phyloP scores from a whole-genome alignment of 2,329 filamentous ascomycete species.

The Aureobasidium melanogenum region DNA sequence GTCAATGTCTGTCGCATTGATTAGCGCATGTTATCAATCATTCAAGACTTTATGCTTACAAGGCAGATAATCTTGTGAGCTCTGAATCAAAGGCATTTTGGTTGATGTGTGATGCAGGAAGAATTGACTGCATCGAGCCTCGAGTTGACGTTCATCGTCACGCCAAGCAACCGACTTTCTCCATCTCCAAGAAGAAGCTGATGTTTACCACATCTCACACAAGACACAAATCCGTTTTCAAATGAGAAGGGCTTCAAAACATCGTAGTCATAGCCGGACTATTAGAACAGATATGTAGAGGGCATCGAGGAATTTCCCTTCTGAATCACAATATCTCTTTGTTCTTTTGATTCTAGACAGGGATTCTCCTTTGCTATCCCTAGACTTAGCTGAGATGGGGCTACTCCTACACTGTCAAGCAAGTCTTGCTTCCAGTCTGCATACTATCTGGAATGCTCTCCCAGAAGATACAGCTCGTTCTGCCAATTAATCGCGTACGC shows the following conservation, averaged over 20 bases:
- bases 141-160: not conserved
- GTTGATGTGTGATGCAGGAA: not conserved
- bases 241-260: not conserved
- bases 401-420: not conserved
- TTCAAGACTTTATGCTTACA: constrained; percentile 46
- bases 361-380: no score
- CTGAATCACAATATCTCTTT: not conserved
- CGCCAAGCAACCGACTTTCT: not conserved
- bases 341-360: not conserved
- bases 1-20: constrained; percentile 63
- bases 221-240: not conserved
- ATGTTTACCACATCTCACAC: not conserved
- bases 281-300: not conserved
- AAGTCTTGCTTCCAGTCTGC: not conserved
- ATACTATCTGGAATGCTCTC: not conserved
- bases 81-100: constrained; percentile 58
- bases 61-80: constrained; percentile 70
- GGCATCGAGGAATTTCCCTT: not conserved
- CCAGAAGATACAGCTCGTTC: no score
- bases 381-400: no score
- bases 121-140: not conserved
- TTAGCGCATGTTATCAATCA: constrained; percentile 18
- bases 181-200: not conserved
- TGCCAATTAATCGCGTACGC: not conserved
- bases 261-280: not conserved